Conservation (phyloP, 495 filamentous ascomycete species). For the Astrocystis sublimbata region DNA sequence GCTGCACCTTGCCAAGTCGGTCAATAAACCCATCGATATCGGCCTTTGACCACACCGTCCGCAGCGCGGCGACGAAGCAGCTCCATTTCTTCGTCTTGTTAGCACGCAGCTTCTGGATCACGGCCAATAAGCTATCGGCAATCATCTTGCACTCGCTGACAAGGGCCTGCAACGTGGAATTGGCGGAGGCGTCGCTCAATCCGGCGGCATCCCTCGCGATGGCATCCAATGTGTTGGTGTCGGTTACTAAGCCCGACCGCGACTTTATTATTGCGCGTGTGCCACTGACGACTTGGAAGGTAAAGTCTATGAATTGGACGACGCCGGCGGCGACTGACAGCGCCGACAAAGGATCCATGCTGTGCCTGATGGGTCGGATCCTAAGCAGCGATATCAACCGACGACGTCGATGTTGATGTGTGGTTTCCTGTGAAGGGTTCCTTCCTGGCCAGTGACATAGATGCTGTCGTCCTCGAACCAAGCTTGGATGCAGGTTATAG, state of each 20-base stretch:
- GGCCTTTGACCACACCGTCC: not conserved
- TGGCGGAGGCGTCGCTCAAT: not conserved
- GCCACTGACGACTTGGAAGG: conserved; percentile 4
- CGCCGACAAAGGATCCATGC: conserved; percentile 18
- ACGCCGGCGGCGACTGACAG: conserved; percentile 18
- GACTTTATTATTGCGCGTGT: not conserved
- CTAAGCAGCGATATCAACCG: too few relatives aligned
- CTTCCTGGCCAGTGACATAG: too few relatives aligned
- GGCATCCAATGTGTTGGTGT: not conserved
- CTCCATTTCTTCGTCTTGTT: conserved; percentile 4
- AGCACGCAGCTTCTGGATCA: not conserved
- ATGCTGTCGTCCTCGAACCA: too few relatives aligned
- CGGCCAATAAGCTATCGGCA: not conserved
- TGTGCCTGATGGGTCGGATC: too few relatives aligned
- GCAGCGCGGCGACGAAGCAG: not conserved
- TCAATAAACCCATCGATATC: not conserved
- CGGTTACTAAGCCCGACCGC: not conserved
- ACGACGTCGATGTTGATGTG: too few relatives aligned
- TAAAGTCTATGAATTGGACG: conserved; percentile 22
- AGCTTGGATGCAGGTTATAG: too few relatives aligned
- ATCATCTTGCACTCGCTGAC: conserved; percentile 1
- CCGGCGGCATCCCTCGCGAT: not conserved
- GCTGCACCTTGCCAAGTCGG: not conserved
- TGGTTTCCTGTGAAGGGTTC: too few relatives aligned
- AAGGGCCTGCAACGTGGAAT: not conserved